phyloP scores from a whole-genome alignment of 495 filamentous ascomycete genomes.

The Aspergillus diversus region DNA sequence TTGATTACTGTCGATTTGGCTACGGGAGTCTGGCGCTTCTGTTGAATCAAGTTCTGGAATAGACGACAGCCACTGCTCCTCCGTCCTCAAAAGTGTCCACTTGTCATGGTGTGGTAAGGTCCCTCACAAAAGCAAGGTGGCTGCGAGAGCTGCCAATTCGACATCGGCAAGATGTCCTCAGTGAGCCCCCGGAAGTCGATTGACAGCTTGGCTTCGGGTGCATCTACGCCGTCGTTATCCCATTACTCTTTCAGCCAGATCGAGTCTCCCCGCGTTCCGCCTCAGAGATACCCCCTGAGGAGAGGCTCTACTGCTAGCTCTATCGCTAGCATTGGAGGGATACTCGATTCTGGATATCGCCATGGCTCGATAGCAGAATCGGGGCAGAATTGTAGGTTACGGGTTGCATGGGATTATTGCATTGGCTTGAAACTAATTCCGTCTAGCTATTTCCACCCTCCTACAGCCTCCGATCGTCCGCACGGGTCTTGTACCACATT shows the following conservation, averaged over 20 bases:
- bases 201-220: conserved; percentile 61
- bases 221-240: conserved; percentile 54
- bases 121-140: conserved; percentile 40
- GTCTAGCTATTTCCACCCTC: conserved; percentile 84
- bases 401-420: neutral
- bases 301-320: conserved; percentile 88
- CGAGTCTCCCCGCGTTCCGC: conserved; percentile 47
- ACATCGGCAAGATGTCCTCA: conserved; percentile 63
- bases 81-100: conserved; percentile 24
- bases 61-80: conserved; percentile 7
- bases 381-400: conserved; percentile 71
- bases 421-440: conserved; percentile 13
- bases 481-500: conserved; percentile 79
- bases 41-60: conserved; percentile 1
- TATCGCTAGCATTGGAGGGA: conserved; percentile 75
- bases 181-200: conserved; percentile 68
- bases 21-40: neutral
- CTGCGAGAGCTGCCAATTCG: conserved; percentile 42
- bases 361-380: conserved; percentile 70
- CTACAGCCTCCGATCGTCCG: conserved; percentile 89
- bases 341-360: conserved; percentile 68
- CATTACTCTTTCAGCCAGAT: conserved; percentile 62
- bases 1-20: neutral
- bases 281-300: conserved; percentile 55
- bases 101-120: conserved; percentile 52